These are phyloP conservation scores for Parvularia atlantis DNA, from an alignment of 78 protist genomes.

Conservation along the genomic window DNA sequence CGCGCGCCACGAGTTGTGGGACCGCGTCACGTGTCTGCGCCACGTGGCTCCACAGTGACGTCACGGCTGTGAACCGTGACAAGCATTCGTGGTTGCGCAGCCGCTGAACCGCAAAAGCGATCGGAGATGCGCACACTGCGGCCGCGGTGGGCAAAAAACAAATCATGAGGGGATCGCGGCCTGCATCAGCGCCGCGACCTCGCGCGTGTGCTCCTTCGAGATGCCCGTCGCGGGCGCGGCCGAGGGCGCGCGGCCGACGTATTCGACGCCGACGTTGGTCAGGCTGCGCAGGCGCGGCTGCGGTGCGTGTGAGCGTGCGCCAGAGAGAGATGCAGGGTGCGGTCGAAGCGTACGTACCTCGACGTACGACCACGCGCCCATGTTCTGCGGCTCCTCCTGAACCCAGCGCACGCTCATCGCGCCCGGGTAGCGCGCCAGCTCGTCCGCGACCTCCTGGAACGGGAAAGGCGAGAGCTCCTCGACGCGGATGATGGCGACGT, in stretches of 20 bases:
- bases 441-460: conserved; percentile 25
- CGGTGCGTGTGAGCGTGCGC: background rate
- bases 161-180: background rate
- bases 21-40: background rate
- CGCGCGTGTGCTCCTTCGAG: conserved; percentile 16
- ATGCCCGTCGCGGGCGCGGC: conserved; percentile 29
- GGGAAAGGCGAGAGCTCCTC: conserved; percentile 82
- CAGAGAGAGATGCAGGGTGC: background rate
- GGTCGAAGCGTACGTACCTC: background rate
- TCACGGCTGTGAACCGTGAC: background rate
- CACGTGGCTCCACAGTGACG: background rate
- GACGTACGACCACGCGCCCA: conserved; percentile 76
- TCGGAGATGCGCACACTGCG: too few relatives aligned
- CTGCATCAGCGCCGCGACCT: background rate
- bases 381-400: conserved; percentile 90
- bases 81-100: too few relatives aligned
- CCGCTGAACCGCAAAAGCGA: too few relatives aligned
- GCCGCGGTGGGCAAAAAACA: background rate
- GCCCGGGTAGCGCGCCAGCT: conserved; percentile 19
- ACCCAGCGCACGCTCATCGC: conserved; percentile 48
- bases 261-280: background rate
- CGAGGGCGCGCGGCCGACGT: conserved; percentile 9
- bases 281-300: background rate
- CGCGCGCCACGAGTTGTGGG: background rate
- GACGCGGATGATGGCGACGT: conserved; percentile 51